Evolutionary conservation across 495 filamentous ascomycete species (phyloP), one percentile per base, ranked within the genome.

Genomic region (Trichoderma reesei): DNA sequence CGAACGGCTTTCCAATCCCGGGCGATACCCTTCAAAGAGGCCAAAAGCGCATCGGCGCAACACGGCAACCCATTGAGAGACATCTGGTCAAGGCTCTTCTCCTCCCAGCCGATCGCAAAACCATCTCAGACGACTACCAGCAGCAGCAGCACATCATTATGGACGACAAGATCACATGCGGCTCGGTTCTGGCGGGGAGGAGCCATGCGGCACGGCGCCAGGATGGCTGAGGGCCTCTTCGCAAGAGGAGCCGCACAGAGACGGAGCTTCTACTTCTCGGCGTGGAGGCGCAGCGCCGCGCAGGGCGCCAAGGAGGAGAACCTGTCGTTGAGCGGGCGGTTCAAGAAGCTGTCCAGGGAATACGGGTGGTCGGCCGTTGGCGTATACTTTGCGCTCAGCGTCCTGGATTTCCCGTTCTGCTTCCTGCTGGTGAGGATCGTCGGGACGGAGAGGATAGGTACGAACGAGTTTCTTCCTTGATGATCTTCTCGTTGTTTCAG

Each of bases 361-460:
- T 99, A 99, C 72, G 94, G 94, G 44, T 97, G 92, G 90, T 82
- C 89, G 10, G 92, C 92, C 2, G 72, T 96, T n/a, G 92, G 93
- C 8, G 89, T 99, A 2, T 99, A 99, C 75, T 74, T 96, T 9
- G 75, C 75, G 0, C 77, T 99, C 42, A 91, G 87, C 0, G 89
- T 89, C 13, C 77, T 97, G 65, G 94, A 99, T 70, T 96, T 98
- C 68, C 94, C 94, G 0, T 90, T 99, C 71, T 97, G 92, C 74
- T 99, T 96, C 73, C 74, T 93, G 33, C 83, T 91, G 2, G 94
- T 99, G 20, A 82, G 88, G 20, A 79, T 83, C 44, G 79, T 98
- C 4, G 94, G 94, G 20, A 89, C 87, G 0, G 94, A 99, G 26
- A 82, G 82, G 42, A 92, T 98, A 68, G 92, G 90, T 78, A 63